Conservation (phyloP, 1,139 yeast species). For the Taiozyma onychis region DNA sequence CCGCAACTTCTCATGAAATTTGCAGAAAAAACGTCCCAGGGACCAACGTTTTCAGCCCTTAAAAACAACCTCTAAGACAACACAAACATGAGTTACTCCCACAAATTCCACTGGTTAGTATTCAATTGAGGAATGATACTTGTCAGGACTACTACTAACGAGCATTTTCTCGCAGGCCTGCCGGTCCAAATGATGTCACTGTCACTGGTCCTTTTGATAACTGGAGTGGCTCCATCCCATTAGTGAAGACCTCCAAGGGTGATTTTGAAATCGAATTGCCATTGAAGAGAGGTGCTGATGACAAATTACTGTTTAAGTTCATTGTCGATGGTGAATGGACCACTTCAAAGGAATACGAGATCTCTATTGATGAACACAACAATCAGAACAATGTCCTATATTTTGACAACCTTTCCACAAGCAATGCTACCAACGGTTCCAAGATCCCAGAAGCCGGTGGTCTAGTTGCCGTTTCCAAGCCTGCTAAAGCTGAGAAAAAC, state of each 20-base stretch:
- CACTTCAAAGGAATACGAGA: constrained; percentile 40
- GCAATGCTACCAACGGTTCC: constrained; percentile 25
- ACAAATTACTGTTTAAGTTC: constrained; percentile 55
- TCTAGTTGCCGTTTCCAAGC: constrained; percentile 16
- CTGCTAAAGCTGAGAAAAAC: constrained; percentile 6
- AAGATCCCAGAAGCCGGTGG: constrained; percentile 56
- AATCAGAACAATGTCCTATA: constrained; percentile 56
- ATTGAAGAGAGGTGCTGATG: constrained; percentile 29
- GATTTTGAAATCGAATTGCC: constrained; percentile 57
- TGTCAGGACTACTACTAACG: neutral
- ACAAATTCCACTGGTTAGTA: neutral
- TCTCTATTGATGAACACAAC: constrained; percentile 51
- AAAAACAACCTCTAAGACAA: neutral
- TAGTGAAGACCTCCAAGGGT: constrained; percentile 57
- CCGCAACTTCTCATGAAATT: neutral
- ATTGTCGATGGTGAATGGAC: constrained; percentile 74
- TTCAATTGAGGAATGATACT: neutral
- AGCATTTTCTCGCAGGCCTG: constrained; percentile 42
- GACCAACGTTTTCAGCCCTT: neutral
- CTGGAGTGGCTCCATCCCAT: constrained; percentile 58
- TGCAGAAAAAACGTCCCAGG: neutral
- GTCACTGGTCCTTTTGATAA: constrained; percentile 76
- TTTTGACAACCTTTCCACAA: constrained; percentile 24
- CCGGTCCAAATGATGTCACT: constrained; percentile 66
- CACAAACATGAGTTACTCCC: neutral